Conservation (phyloP, 2,329 filamentous ascomycete genomes). For the Cladosporium sp. region DNA sequence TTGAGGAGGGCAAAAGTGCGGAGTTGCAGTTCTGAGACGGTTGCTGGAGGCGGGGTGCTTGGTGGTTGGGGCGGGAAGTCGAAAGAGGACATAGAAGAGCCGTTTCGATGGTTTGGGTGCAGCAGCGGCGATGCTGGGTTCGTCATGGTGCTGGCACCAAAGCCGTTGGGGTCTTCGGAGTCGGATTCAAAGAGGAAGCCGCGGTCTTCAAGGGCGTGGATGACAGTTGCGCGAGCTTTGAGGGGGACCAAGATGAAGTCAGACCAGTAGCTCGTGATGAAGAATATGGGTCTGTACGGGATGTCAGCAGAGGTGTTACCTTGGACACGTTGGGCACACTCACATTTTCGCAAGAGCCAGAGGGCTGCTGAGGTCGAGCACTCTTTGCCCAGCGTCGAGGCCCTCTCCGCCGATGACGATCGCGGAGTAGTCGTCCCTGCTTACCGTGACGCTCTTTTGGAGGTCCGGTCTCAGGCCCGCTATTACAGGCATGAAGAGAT, state of each 20-base stretch:
- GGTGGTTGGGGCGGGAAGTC: constrained; percentile 44
- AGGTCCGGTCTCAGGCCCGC: constrained; percentile 49
- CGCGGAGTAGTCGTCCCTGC: constrained; percentile 75
- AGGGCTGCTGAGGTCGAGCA: constrained; percentile 85
- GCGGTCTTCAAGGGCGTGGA: constrained; percentile 66
- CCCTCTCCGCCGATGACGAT: constrained; percentile 87
- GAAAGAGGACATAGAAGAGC: constrained; percentile 39
- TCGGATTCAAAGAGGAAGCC: constrained; percentile 77
- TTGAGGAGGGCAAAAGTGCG: constrained; percentile 81
- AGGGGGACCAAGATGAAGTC: constrained; percentile 91
- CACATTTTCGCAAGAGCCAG: constrained; percentile 83
- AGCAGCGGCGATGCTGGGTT: constrained; percentile 51
- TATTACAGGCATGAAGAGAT: constrained; percentile 69
- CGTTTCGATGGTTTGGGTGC: constrained; percentile 39
- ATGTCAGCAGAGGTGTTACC: background rate
- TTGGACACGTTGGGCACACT: constrained; percentile 24
- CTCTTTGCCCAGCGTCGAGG: constrained; percentile 82
- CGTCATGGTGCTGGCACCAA: constrained; percentile 41
- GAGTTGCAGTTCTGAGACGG: constrained; percentile 69
- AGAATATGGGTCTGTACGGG: constrained; percentile 70
- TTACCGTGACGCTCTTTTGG: constrained; percentile 58
- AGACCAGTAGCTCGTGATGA: constrained; percentile 96
- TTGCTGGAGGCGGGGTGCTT: constrained; percentile 69
- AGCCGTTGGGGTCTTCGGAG: constrained; percentile 30
- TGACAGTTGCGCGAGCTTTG: constrained; percentile 66